A percentile compares a stretch with the other conserved stretches of the same genome.
These are phyloP conservation scores for Cupressus sempervirens DNA, from an alignment of 75 land plant genomes.

Conservation along the genomic window DNA sequence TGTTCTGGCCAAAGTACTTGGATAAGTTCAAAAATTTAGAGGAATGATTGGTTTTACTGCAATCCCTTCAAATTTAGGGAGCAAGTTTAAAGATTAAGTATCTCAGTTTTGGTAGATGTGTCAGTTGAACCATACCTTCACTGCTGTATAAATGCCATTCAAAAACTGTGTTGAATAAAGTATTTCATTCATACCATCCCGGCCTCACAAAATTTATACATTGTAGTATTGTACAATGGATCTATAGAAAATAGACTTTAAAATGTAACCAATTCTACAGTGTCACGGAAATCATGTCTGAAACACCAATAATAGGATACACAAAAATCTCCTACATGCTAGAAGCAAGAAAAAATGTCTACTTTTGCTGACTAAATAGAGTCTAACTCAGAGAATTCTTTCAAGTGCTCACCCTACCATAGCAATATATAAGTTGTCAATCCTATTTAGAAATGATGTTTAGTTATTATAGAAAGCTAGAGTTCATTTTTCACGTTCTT, in stretches of 20 bases:
- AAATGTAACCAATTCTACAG: neutral
- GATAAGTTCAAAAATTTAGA: neutral
- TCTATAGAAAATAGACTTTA: neutral
- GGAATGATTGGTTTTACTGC: neutral
- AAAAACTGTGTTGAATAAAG: no score
- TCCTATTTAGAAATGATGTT: neutral
- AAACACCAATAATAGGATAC: neutral
- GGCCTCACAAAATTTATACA: neutral
- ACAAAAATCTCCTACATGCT: neutral
- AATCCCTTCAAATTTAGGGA: neutral
- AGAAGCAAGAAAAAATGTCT: neutral
- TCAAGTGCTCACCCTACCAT: neutral
- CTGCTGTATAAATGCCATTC: no score
- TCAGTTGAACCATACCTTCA: no score
- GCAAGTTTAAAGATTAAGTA: neutral
- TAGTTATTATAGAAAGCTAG: neutral
- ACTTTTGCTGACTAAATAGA: neutral
- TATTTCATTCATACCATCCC: no score
- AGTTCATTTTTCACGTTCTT: conserved; percentile 1
- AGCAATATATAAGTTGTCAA: neutral
- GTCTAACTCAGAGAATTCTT: neutral
- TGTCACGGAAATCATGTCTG: neutral
- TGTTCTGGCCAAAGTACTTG: neutral
- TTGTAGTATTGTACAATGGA: neutral
- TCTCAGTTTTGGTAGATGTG: no score